These are phyloP conservation scores for Xylaria digitata DNA, from an alignment of 2,329 filamentous ascomycete species.

Conservation along the genomic window DNA sequence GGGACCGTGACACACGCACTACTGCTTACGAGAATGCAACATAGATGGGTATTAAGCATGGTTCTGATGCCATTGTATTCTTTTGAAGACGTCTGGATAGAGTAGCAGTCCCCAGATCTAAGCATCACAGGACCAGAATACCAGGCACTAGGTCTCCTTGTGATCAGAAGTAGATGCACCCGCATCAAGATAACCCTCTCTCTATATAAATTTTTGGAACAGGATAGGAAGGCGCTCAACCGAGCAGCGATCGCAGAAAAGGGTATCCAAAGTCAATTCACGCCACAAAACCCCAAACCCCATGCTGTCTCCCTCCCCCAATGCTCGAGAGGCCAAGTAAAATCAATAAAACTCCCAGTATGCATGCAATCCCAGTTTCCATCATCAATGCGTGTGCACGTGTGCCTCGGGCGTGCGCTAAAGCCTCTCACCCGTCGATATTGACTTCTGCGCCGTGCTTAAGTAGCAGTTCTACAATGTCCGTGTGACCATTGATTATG, in stretches of 20 bases:
- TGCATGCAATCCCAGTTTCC: conserved; percentile 35
- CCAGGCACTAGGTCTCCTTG: conserved; percentile 1
- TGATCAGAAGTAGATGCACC: conserved; percentile 29
- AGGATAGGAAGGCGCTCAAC: conserved; percentile 38
- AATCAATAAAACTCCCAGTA: conserved; percentile 36
- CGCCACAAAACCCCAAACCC: conserved; percentile 33
- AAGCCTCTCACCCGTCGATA: conserved; percentile 34
- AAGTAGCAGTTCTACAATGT: conserved; percentile 43
- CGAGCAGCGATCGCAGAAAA: conserved; percentile 33
- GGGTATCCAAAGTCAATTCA: conserved; percentile 41
- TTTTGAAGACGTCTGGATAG: conserved; percentile 18
- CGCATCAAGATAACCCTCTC: conserved; percentile 25
- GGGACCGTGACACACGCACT: conserved; percentile 8
- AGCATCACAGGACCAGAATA: conserved; percentile 9
- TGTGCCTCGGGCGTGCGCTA: conserved; percentile 18
- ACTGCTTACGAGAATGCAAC: conserved; percentile 7
- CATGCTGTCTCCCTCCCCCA: conserved; percentile 14
- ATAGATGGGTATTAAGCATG: conserved; percentile 16
- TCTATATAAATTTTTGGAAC: conserved; percentile 31
- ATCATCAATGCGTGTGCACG: conserved; percentile 36
- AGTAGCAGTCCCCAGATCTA: conserved; percentile 8
- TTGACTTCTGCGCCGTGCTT: conserved; percentile 42
- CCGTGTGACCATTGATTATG: conserved; percentile 44
- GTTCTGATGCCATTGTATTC: conserved; percentile 18
- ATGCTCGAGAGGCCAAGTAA: conserved; percentile 25